These are phyloP conservation scores for Strobilomyces confusus DNA, from an alignment of 768 basidiomycete genomes.

Conservation along the genomic window DNA sequence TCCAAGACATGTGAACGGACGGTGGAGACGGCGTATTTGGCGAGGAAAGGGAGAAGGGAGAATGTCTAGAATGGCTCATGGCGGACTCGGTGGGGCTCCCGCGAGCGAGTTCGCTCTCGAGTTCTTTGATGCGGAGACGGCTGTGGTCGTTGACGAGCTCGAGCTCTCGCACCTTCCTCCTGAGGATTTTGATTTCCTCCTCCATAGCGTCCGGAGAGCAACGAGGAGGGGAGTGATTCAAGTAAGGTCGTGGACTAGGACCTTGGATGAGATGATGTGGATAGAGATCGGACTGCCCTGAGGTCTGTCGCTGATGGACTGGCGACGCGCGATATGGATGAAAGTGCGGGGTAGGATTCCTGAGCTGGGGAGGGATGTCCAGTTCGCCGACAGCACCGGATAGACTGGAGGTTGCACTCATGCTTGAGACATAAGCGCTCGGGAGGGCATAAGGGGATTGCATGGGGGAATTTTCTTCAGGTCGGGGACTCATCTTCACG, in stretches of 20 bases:
- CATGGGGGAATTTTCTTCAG: slow-evolving; percentile 34
- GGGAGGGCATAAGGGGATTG: slow-evolving; percentile 29
- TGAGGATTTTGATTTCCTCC: slow-evolving; percentile 53
- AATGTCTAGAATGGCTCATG: slow-evolving; percentile 15
- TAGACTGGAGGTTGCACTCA: slow-evolving; percentile 45
- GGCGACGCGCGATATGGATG: slow-evolving; percentile 24
- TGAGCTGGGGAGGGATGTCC: slow-evolving; percentile 34
- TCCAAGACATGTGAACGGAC: slow-evolving; percentile 57
- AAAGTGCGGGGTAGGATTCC: slow-evolving; percentile 27
- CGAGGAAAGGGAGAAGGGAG: slow-evolving; percentile 14
- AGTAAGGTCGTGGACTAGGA: slow-evolving; percentile 18
- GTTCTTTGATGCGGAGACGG: slow-evolving; percentile 43
- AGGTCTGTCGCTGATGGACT: slow-evolving; percentile 24
- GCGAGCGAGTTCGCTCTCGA: slow-evolving; percentile 43
- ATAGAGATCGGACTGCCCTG: slow-evolving; percentile 20
- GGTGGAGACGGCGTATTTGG: slow-evolving; percentile 36
- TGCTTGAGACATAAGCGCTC: slow-evolving; percentile 39
- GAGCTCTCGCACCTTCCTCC: slow-evolving; percentile 56
- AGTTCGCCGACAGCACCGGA: slow-evolving; percentile 63
- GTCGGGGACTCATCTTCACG: slow-evolving; percentile 31
- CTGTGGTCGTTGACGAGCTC: slow-evolving; percentile 56
- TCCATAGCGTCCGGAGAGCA: slow-evolving; percentile 30
- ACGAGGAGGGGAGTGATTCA: slow-evolving; percentile 18
- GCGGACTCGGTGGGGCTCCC: slow-evolving; percentile 25
- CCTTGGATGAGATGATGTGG: slow-evolving; percentile 14